Conservation (phyloP, 2,329 filamentous ascomycete species). For the Trichoderma sp. region DNA sequence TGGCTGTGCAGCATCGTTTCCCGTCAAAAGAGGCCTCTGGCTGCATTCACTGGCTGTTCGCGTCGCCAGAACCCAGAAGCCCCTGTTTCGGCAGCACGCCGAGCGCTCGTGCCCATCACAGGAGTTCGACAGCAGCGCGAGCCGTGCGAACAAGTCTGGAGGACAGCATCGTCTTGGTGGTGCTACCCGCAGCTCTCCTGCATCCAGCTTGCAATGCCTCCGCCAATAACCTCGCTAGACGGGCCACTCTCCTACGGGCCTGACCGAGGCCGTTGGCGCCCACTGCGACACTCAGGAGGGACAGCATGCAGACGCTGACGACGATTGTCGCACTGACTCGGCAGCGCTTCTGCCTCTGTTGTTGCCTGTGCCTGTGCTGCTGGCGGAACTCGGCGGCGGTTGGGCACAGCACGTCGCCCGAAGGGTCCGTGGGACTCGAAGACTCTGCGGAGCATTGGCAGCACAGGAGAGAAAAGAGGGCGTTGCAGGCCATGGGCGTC, state of each 20-base stretch:
- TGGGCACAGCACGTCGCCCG: neutral
- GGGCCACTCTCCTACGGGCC: neutral
- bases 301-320: slow-evolving; percentile 7
- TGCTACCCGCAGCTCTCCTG: neutral
- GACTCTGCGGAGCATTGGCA: neutral
- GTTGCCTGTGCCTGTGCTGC: neutral
- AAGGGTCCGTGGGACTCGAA: neutral
- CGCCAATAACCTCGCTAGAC: neutral
- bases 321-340: slow-evolving; percentile 13
- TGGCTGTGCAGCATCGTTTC: slow-evolving; percentile 2
- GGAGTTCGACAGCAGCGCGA: neutral
- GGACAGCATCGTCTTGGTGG: neutral
- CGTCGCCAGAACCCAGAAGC: neutral
- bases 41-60: neutral
- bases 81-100: neutral
- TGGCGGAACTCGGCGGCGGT: neutral
- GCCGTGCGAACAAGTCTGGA: neutral
- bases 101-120: neutral
- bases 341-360: neutral
- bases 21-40: neutral
- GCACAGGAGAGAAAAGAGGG: neutral
- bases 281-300: slow-evolving; percentile 16
- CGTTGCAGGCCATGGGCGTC: neutral
- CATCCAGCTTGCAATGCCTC: neutral
- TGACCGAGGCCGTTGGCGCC: neutral